Evolutionary conservation across 116 monocot genomes (phyloP).

Genomic region (Thalassia testudinum): DNA sequence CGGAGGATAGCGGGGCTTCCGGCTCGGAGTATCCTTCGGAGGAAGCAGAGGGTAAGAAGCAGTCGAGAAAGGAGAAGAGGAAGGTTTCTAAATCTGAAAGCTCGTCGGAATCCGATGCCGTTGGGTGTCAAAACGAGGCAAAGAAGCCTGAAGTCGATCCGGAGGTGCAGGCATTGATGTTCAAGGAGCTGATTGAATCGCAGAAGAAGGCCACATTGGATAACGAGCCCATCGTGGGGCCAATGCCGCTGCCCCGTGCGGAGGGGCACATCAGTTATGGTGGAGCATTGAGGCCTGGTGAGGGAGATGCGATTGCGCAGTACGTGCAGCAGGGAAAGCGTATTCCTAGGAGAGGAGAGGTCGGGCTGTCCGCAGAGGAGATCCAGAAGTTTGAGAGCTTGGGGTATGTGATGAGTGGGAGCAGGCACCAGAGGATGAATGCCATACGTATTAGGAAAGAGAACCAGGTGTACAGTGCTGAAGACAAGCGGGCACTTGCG

Average conservation of each 20-base stretch:
- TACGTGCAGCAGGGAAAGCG: conserved; percentile 99
- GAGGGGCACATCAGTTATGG: conserved; percentile 98
- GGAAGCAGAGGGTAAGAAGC: conserved; percentile 9
- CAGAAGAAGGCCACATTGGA: conserved; percentile 58
- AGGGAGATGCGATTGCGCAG: conserved; percentile 98
- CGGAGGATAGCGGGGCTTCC: conserved; percentile 20
- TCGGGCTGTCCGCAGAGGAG: conserved; percentile 91
- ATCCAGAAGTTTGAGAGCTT: conserved; percentile 86
- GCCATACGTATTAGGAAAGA: conserved; percentile 99
- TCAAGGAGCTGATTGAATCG: conserved; percentile 70
- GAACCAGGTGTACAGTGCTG: conserved; percentile 98
- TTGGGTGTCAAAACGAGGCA: conserved; percentile 8
- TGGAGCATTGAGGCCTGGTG: conserved; percentile 92
- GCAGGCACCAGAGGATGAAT: conserved; percentile 99
- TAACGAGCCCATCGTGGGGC: conserved; percentile 58
- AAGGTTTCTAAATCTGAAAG: conserved; percentile 16
- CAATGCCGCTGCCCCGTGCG: conserved; percentile 66
- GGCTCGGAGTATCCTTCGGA: conserved; percentile 17
- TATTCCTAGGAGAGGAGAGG: conserved; percentile 97
- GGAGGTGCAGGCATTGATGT: conserved; percentile 45
- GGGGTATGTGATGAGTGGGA: conserved; percentile 99
- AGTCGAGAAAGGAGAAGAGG: conserved; percentile 21
- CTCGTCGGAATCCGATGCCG: conserved; percentile 19
- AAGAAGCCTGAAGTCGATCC: conserved; percentile 37
- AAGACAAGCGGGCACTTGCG: conserved; percentile 90